A percentile compares a stretch with the other conserved stretches of the same genome.
phyloP scores from a whole-genome alignment of 129 eudicot species.

The Sambucus nigra region DNA sequence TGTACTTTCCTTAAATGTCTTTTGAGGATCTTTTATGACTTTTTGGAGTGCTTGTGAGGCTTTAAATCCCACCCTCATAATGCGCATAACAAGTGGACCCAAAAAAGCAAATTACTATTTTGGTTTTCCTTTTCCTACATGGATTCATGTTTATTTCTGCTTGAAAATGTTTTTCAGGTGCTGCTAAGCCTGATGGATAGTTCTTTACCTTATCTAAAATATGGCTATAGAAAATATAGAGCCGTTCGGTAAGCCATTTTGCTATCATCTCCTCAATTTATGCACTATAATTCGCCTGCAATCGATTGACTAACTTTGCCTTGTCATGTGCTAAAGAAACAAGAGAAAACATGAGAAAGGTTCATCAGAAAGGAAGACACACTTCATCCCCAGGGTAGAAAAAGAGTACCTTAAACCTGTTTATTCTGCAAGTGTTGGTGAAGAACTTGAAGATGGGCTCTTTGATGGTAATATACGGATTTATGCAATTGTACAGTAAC shows the following conservation, averaged over 20 bases:
- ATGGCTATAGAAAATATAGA: slow-evolving; percentile 65
- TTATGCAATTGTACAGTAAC: background rate
- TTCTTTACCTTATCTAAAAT: slow-evolving; percentile 70
- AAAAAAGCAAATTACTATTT: too few species aligned
- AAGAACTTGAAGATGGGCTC: slow-evolving; percentile 96
- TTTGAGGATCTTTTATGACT: too few species aligned
- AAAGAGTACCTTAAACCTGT: slow-evolving; percentile 86
- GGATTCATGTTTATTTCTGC: background rate
- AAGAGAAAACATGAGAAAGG: slow-evolving; percentile 56
- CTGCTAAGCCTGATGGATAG: slow-evolving; percentile 75
- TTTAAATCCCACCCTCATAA: too few species aligned
- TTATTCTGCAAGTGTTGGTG: slow-evolving; percentile 79
- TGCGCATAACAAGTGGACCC: too few species aligned
- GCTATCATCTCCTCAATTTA: background rate
- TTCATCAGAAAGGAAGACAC: slow-evolving; percentile 34
- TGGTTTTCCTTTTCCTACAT: background rate
- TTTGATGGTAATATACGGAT: slow-evolving; percentile 64
- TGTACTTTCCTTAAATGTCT: too few species aligned
- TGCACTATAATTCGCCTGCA: background rate
- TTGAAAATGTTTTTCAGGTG: slow-evolving; percentile 38
- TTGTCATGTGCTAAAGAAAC: slow-evolving; percentile 29
- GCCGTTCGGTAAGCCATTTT: slow-evolving; percentile 54
- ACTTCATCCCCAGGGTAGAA: slow-evolving; percentile 58
- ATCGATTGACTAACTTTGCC: slow-evolving; percentile 8
- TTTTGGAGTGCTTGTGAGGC: too few species aligned